Base-by-base conservation (phyloP, 2,329 filamentous ascomycete species). In the Diaporthe citriasiana region DNA sequence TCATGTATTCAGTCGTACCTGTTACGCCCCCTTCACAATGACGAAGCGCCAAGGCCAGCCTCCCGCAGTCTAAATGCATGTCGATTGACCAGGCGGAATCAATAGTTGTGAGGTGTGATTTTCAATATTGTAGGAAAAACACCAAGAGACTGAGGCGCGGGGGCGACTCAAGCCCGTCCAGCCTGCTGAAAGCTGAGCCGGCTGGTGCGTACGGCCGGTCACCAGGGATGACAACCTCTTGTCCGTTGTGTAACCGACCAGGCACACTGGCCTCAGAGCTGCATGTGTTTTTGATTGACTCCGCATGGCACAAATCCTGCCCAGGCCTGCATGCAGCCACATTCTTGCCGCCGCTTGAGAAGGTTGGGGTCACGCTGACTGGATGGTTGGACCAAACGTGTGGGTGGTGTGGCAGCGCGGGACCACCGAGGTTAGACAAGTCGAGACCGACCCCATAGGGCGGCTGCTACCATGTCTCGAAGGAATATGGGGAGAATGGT, bases 261-360 rank as follows among this genome's bases (percentile, higher is more conserved):
- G 53, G 42, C 51, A 60, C 66, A 53, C 56, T 55, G 42, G 13
- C 45, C 25, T 56, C 33, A 38, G 55, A 50, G 50, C 70, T 60
- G 70, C 47, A 65, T 56, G 38, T 25, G 30, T 38, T 51, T 47
- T 63, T 72, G n/a, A 55, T 72, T 56, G 13, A 47, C 38, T 69
- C 63, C 70, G 70, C 73, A 59, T 68, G 63, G 60, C 70, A 65
- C 15, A 35, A 70, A 65, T 59, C 33, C 45, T 45, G 35, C 55
- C 55, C n/a, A 73, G 38, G 70, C 70, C 63, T 73, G 60, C 73
- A 72, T 72, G 53, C 57, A 55, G 53, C 60, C 53, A 65, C 42
- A 9, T 53, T n/a, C 45, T 63, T 55, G 65, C 53, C 35, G 50
- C 60, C 42, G 55, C 38, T 40, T 56, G 60, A 47, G 47, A 42